These are phyloP conservation scores for Pseudomonodictys pantanalensis DNA, from an alignment of 495 filamentous ascomycete species.

Conservation along the genomic window DNA sequence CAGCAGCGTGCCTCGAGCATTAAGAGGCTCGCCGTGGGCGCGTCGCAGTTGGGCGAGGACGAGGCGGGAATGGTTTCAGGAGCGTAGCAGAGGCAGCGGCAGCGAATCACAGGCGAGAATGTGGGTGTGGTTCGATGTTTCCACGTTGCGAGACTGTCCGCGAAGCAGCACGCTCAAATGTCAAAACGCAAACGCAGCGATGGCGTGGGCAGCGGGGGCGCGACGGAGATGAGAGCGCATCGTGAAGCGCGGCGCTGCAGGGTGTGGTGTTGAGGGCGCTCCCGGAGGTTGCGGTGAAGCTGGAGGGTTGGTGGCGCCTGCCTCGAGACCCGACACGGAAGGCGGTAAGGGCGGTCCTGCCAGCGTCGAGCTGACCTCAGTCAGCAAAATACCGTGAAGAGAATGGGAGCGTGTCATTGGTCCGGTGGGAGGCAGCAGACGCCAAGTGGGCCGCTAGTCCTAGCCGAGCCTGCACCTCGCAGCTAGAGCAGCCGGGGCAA, in stretches of 20 bases:
- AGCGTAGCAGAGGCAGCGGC: conserved; percentile 8
- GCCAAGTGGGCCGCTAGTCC: too few relatives aligned
- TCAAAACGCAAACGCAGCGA: not conserved
- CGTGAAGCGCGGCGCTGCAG: not conserved
- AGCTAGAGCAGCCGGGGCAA: not conserved
- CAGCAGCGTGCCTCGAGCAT: conserved; percentile 24
- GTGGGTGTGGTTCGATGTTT: conserved; percentile 16
- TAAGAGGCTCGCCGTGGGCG: conserved; percentile 21
- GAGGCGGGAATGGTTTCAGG: conserved; percentile 29
- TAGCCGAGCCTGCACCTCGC: too few relatives aligned
- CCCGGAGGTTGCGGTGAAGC: not conserved
- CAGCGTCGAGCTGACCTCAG: not conserved
- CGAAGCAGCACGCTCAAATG: not conserved
- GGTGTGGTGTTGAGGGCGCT: conserved; percentile 22
- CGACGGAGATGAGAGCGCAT: not conserved
- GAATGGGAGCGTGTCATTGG: too few relatives aligned
- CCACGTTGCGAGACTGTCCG: not conserved
- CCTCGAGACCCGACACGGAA: conserved; percentile 7
- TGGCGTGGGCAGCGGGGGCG: not conserved
- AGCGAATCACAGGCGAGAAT: conserved; percentile 19
- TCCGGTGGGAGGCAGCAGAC: too few relatives aligned
- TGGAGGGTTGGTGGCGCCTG: conserved; percentile 2
- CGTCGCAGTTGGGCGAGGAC: conserved; percentile 23
- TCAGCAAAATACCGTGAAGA: too few relatives aligned
- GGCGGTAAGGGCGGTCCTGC: conserved; percentile 6